Percentiles rank a stretch among this genome's conserved stretches.
Conservation (phyloP, 345 rosid genomes). For the Syzygium jambos region DNA sequence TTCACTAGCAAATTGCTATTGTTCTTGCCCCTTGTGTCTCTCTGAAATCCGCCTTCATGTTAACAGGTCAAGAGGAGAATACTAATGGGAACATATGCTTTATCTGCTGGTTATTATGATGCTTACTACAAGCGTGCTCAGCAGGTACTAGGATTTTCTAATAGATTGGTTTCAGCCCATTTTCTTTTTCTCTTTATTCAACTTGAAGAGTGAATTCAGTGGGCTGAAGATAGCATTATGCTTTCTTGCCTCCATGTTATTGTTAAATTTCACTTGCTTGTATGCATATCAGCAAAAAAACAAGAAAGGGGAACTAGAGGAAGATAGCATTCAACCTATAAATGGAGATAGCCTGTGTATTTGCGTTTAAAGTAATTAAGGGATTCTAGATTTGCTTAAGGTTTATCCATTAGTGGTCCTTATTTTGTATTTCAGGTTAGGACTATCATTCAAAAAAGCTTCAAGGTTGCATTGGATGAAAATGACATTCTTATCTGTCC, state of each 20-base stretch:
- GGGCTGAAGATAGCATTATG: neutral
- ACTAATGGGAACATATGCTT: constrained; percentile 94
- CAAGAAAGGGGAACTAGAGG: neutral
- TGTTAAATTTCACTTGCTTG: neutral
- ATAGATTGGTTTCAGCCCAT: neutral
- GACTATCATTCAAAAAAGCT: constrained; percentile 64
- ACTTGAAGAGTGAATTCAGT: neutral
- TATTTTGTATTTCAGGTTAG: constrained; percentile 40
- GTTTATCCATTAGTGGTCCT: neutral
- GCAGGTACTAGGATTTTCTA: constrained; percentile 34
- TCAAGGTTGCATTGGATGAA: constrained; percentile 56
- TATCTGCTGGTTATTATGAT: constrained; percentile 92
- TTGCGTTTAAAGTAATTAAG: neutral
- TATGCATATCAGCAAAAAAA: neutral
- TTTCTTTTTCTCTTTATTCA: neutral
- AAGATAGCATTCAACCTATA: neutral
- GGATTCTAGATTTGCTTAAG: neutral
- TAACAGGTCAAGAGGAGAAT: constrained; percentile 91
- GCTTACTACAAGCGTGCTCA: constrained; percentile 95
- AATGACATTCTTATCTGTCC: constrained; percentile 87
- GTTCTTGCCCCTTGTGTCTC: neutral
- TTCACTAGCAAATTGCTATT: neutral
- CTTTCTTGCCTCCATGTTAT: neutral
- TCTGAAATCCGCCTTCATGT: neutral
- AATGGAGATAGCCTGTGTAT: neutral